Conservation (phyloP, 352 stramenopile genomes). For the Phytophthora pinifolia region DNA sequence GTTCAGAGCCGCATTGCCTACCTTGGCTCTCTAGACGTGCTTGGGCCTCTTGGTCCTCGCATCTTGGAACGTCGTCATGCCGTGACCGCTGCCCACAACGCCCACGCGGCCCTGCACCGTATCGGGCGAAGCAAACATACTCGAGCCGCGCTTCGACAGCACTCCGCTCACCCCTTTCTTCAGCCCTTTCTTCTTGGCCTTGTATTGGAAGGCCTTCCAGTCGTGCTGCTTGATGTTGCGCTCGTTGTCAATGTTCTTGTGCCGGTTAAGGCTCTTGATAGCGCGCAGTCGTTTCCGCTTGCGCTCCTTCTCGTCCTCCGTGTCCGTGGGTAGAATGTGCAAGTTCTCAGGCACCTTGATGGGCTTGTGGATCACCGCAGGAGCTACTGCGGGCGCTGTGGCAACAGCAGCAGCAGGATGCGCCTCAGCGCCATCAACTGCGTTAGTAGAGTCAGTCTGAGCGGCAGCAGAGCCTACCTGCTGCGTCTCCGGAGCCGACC, state of each 20-base stretch:
- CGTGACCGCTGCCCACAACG: constrained; percentile 86
- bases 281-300: constrained; percentile 81
- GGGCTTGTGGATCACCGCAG: constrained; percentile 61
- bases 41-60: constrained; percentile 72
- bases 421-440: constrained; percentile 15
- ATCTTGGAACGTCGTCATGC: constrained; percentile 83
- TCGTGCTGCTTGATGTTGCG: constrained; percentile 83
- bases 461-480: constrained; percentile 17
- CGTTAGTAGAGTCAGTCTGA: constrained; percentile 21
- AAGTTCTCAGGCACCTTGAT: constrained; percentile 89
- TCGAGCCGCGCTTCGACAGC: constrained; percentile 77
- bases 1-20: constrained; percentile 15
- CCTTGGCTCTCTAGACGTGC: constrained; percentile 28
- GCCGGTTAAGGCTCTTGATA: constrained; percentile 88
- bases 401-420: constrained; percentile 24
- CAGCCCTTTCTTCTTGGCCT: constrained; percentile 75
- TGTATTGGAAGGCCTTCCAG: constrained; percentile 87
- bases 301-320: constrained; percentile 82
- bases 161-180: constrained; percentile 69
- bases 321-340: constrained; percentile 79
- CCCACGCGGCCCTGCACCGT: constrained; percentile 82
- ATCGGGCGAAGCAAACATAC: constrained; percentile 90
- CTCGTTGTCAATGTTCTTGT: constrained; percentile 85
- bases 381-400: constrained; percentile 29
- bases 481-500: constrained; percentile 5